Conservation (phyloP, 2,329 filamentous ascomycete species). For the Shiraia bambusicola region DNA sequence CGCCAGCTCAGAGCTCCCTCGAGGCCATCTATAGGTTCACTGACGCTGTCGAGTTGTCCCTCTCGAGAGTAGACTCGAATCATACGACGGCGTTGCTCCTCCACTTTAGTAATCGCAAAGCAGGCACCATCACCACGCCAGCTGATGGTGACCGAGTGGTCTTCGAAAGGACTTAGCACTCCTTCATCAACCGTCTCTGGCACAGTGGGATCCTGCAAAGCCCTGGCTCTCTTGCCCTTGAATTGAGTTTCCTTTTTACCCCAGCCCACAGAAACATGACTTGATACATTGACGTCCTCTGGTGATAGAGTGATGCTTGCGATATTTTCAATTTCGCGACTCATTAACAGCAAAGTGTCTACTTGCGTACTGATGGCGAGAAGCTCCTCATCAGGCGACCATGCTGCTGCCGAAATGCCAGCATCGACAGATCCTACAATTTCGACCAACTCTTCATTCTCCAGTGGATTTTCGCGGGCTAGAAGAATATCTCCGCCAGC, state of each 20-base stretch:
- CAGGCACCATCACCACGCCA: constrained; percentile 95
- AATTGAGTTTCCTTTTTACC: constrained; percentile 98
- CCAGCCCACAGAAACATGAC: constrained; percentile 96
- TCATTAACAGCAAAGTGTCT: constrained; percentile 87
- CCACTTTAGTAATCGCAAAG: constrained; percentile 81
- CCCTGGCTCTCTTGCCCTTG: constrained; percentile 83
- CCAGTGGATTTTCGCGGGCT: constrained; percentile 69
- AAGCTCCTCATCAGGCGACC: constrained; percentile 95
- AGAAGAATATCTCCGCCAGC: constrained; percentile 89
- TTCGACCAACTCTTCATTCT: constrained; percentile 78
- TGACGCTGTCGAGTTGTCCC: constrained; percentile 86
- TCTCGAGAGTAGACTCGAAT: constrained; percentile 90
- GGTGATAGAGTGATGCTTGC: constrained; percentile 69
- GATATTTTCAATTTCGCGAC: constrained; percentile 81
- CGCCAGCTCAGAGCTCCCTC: constrained; percentile 88
- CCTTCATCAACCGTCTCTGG: constrained; percentile 90
- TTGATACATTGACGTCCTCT: constrained; percentile 83
- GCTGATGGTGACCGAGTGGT: constrained; percentile 70
- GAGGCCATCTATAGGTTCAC: constrained; percentile 91
- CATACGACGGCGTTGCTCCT: constrained; percentile 68
- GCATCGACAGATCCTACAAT: constrained; percentile 93
- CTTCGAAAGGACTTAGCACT: constrained; percentile 70
- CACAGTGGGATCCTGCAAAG: constrained; percentile 88
- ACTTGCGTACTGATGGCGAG: constrained; percentile 79
- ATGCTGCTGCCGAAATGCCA: constrained; percentile 83